Conservation (phyloP, 2,329 filamentous ascomycete species). For the Onygenales sp. region DNA sequence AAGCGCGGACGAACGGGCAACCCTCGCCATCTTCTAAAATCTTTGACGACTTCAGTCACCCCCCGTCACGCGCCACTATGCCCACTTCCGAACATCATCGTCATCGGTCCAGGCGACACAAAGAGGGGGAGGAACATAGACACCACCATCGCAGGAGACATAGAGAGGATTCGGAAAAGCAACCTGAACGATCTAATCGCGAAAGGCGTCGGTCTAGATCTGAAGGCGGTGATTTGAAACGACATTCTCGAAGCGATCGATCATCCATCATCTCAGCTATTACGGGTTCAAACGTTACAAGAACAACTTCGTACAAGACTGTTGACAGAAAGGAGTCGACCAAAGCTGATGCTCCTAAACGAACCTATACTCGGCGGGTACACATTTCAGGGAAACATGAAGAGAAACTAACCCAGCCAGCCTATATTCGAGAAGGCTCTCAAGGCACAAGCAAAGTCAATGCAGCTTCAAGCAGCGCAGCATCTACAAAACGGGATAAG, state of each 20-base stretch:
- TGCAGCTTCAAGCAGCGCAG: not conserved
- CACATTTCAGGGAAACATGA: not conserved
- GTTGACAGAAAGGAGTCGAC: not conserved
- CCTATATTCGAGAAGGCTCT: not conserved
- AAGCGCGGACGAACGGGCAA: not conserved
- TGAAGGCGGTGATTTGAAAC: not conserved
- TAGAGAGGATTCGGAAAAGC: not conserved
- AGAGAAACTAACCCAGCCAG: not conserved
- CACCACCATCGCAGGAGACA: slow-evolving; percentile 1
- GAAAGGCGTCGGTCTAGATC: not conserved
- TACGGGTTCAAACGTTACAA: not conserved
- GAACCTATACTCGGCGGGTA: not conserved
- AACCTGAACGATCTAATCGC: not conserved
- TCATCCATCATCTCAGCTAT: not conserved
- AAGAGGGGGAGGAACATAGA: slow-evolving; percentile 2
- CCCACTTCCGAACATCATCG: not conserved
- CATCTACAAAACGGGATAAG: not conserved
- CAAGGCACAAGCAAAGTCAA: not conserved
- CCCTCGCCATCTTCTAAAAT: not conserved
- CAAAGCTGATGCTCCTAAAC: not conserved
- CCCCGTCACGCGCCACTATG: not conserved
- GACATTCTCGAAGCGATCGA: not conserved
- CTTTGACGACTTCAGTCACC: too few species aligned
- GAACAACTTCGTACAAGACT: not conserved
- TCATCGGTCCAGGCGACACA: not conserved